These are phyloP conservation scores for Ophiostoma piceae DNA, from an alignment of 2,329 filamentous ascomycete species.

Conservation along the genomic window DNA sequence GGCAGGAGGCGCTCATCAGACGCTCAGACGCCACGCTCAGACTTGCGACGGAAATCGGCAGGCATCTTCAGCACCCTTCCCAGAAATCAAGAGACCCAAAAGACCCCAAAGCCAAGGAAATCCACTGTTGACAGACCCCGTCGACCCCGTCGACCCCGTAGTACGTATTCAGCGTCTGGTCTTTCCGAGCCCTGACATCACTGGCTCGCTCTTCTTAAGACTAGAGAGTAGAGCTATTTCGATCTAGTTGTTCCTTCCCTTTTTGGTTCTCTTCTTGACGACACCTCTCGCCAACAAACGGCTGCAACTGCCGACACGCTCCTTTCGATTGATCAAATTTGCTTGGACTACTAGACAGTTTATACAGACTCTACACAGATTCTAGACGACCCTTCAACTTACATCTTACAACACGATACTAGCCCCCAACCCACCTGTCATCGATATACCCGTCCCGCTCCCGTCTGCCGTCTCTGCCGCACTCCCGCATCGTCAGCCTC, in stretches of 20 bases:
- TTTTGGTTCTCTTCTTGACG: not conserved
- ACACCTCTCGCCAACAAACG: not conserved
- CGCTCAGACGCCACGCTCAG: not conserved
- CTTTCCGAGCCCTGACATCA: constrained; percentile 5
- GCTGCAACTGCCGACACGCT: not conserved
- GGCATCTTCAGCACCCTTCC: too few species aligned
- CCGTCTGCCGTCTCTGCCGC: not conserved
- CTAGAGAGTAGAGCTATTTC: too few species aligned
- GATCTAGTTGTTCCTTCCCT: not conserved
- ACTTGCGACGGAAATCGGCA: not conserved
- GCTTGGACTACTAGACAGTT: too few species aligned
- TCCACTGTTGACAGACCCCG: not conserved
- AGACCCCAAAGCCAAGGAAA: not conserved
- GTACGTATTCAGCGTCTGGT: not conserved
- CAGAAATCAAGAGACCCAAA: too few species aligned
- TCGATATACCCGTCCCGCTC: not conserved
- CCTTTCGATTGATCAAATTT: too few species aligned
- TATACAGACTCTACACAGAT: too few species aligned
- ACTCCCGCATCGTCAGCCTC: not conserved
- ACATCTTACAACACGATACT: not conserved
- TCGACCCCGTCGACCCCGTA: not conserved
- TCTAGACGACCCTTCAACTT: too few species aligned
- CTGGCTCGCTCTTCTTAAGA: not conserved
- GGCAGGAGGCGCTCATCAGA: not conserved
- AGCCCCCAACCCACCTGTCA: not conserved